These are phyloP conservation scores for Daldinia caldariorum DNA, from an alignment of 495 filamentous ascomycete genomes.

Conservation along the genomic window DNA sequence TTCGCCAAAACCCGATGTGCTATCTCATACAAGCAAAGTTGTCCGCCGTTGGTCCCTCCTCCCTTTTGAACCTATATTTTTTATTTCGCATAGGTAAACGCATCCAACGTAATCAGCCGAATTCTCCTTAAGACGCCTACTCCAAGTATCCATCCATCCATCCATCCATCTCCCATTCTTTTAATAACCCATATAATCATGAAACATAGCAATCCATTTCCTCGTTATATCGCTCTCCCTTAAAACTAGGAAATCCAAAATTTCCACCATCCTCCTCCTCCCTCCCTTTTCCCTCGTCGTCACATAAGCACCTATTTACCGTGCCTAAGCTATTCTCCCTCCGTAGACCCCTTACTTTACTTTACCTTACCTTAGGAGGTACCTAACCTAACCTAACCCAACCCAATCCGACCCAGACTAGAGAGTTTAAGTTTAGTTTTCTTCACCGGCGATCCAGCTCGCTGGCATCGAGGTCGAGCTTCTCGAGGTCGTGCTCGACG, in stretches of 20 bases:
- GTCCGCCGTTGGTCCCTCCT: slow-evolving; percentile 4
- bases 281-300: too few species aligned
- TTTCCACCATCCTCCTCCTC: background rate
- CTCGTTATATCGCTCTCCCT: background rate
- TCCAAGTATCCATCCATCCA: slow-evolving; percentile 1
- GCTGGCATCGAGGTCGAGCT: slow-evolving; percentile 52
- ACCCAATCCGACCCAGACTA: too few species aligned
- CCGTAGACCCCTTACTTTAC: background rate
- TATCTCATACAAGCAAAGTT: slow-evolving; percentile 34
- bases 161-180: slow-evolving; percentile 2
- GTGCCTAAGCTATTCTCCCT: too few species aligned
- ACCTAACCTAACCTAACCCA: too few species aligned
- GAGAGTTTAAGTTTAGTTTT: too few species aligned
- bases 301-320: background rate
- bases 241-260: background rate
- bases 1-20: slow-evolving; percentile 15
- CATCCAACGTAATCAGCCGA: slow-evolving; percentile 16
- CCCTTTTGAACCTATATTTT: slow-evolving; percentile 3
- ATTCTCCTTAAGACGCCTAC: slow-evolving; percentile 18
- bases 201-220: slow-evolving; percentile 6
- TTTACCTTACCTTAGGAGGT: background rate
- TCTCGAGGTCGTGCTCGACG: slow-evolving; percentile 62
- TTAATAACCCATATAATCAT: slow-evolving; percentile 9
- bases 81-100: background rate
- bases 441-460: slow-evolving; percentile 31